phyloP scores from a whole-genome alignment of 75 land plant species.

The Cupressus sempervirens region DNA sequence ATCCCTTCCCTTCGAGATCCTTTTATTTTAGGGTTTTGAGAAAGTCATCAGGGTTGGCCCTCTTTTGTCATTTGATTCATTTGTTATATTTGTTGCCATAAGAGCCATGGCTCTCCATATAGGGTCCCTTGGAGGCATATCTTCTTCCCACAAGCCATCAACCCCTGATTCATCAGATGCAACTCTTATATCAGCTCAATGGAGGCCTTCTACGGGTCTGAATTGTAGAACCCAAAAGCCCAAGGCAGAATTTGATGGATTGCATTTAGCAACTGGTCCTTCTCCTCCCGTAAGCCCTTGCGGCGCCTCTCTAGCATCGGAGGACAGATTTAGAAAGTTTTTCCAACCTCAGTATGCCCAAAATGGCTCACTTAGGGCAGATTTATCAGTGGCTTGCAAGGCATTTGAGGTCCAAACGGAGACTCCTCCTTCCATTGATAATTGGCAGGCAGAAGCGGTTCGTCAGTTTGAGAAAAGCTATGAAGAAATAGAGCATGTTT shows the following conservation, averaged over 20 bases:
- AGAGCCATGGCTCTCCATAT: slow-evolving; percentile 48
- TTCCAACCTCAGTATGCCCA: not conserved
- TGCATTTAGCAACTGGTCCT: not conserved
- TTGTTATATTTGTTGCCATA: not conserved
- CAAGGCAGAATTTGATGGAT: slow-evolving; percentile 6
- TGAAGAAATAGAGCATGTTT: slow-evolving; percentile 11
- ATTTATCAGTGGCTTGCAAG: slow-evolving; percentile 54
- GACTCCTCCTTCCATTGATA: slow-evolving; percentile 6
- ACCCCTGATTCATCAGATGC: too few relatives aligned
- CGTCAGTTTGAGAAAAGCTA: slow-evolving; percentile 12
- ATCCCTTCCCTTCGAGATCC: not conserved
- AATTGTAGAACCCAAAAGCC: slow-evolving; percentile 19
- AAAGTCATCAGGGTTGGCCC: not conserved
- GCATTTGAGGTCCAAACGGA: slow-evolving; percentile 23
- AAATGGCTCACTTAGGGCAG: slow-evolving; percentile 23
- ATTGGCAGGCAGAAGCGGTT: not conserved
- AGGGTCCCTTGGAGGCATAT: slow-evolving; percentile 20
- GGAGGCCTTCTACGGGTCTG: slow-evolving; percentile 21
- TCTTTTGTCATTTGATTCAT: not conserved
- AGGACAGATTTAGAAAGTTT: not conserved
- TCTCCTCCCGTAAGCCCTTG: slow-evolving; percentile 30
- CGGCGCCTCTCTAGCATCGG: slow-evolving; percentile 15
- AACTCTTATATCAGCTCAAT: slow-evolving; percentile 15
- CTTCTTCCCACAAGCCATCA: not conserved
- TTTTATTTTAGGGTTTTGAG: not conserved